Base-by-base conservation (phyloP, 306 rosid species). In the Lablab purpureus region DNA sequence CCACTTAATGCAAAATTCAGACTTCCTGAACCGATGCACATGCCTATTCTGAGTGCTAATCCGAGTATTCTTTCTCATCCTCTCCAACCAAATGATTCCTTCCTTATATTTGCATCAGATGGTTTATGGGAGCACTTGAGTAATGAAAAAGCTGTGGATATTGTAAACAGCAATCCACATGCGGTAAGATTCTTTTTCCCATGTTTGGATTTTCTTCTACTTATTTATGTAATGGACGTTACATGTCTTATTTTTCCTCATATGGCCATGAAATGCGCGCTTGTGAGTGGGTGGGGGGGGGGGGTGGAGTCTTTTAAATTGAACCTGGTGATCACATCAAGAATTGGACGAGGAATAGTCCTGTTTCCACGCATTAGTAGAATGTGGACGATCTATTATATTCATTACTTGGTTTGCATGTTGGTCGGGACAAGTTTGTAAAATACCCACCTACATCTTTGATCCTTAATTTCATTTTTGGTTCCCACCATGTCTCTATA, bases 31-130 rank as follows among this genome's bases (percentile, higher is more conserved):
- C 97, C 97, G 49, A 85, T 92, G 86, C 1, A 79, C 84, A 89
- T 82, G 96, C 96, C 97, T 46, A 83, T 89, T 86, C 27, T 92
- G 91, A 28, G 83, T 75, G 92, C 93, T 32, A 79, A 59, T 80
- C 97, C 97, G 49, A 71, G 88, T 60, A 90, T 92, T 80, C 7
- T 87, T 85, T 85, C 91, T 82, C 97, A 89, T 74, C 73, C 80
- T 58, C 90, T 92, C 52, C 95, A 92, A 41, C 92, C 90, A 87
- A 84, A 82, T 67, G 97, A 92, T 87, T 90, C 93, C 73, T 92
- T 92, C 86, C 96, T 92, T 83, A 92, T 92, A 80, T 90, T 90
- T 89, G 97, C 97, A 47, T 92, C 97, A 52, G 97, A 92, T 86
- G 97, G 97, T 63, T 84, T 92, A 74, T 92, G 97, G 97, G 97